Conservation (phyloP, 2,329 filamentous ascomycete species). For the Westerdykella aurantiaca region DNA sequence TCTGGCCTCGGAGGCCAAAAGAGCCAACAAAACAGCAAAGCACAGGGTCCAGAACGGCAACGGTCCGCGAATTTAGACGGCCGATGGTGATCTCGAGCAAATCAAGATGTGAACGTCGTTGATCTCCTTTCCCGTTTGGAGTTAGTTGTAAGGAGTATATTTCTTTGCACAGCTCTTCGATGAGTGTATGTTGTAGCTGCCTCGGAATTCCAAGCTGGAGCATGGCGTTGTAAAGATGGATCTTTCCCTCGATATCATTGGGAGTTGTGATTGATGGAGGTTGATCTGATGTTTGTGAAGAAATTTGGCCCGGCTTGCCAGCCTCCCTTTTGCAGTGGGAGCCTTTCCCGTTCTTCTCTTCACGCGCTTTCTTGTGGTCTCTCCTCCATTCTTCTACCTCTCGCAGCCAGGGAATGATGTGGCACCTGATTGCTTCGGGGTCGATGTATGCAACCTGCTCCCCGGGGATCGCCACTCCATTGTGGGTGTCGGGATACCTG, state of each 20-base stretch:
- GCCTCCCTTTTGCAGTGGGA: neutral
- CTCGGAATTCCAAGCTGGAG: slow-evolving; percentile 13
- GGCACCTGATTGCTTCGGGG: slow-evolving; percentile 3
- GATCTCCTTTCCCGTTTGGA: neutral
- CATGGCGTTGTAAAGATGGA: slow-evolving; percentile 18
- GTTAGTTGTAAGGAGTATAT: slow-evolving; percentile 9
- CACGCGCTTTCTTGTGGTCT: neutral
- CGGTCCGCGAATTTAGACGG: slow-evolving; percentile 9
- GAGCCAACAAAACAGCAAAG: slow-evolving; percentile 14
- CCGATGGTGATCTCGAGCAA: slow-evolving; percentile 14
- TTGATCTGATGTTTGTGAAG: neutral
- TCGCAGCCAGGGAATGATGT: slow-evolving; percentile 15
- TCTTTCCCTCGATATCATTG: slow-evolving; percentile 8
- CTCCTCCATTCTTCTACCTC: slow-evolving; percentile 1
- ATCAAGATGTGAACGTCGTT: slow-evolving; percentile 6
- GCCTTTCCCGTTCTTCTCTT: neutral
- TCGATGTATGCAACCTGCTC: slow-evolving; percentile 10
- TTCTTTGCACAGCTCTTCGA: slow-evolving; percentile 10
- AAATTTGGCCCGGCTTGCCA: neutral
- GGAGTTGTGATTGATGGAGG: slow-evolving; percentile 8
- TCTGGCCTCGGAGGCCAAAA: slow-evolving; percentile 5
- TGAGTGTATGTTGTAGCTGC: slow-evolving; percentile 8
- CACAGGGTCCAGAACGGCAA: slow-evolving; percentile 18
- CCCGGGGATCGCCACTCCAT: neutral
- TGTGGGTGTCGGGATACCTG: slow-evolving; percentile 3